Evolutionary conservation across 345 rosid species (phyloP).

Genomic region (Ceriops decandra): DNA sequence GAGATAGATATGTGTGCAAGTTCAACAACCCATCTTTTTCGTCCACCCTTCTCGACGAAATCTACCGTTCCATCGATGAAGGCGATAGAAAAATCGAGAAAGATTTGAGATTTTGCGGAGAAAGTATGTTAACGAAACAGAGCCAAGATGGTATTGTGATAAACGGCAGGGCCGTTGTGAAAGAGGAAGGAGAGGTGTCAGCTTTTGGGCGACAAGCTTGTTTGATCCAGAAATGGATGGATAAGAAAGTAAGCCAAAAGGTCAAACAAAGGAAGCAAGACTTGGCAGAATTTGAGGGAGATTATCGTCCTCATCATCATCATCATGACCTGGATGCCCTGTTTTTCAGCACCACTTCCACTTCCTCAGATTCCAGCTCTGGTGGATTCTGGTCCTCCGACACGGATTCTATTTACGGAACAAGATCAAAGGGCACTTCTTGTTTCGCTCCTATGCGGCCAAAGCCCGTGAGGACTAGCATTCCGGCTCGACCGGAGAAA

Average conservation of each 20-base stretch:
- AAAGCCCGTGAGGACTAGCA: constrained; percentile 40
- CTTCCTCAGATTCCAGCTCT: constrained; percentile 65
- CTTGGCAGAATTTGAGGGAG: constrained; percentile 30
- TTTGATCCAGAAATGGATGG: constrained; percentile 37
- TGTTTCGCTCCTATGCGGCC: constrained; percentile 36
- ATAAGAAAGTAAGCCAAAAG: constrained; percentile 21
- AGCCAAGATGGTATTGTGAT: constrained; percentile 10
- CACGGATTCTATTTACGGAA: constrained; percentile 40
- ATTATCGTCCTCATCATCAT: not conserved
- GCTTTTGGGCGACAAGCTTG: constrained; percentile 24
- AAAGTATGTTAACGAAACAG: constrained; percentile 28
- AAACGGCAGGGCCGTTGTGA: not conserved
- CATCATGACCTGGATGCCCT: constrained; percentile 40
- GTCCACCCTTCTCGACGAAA: constrained; percentile 72
- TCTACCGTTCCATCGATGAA: constrained; percentile 72
- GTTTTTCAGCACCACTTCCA: constrained; percentile 58
- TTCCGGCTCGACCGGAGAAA: constrained; percentile 22
- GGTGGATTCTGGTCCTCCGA: constrained; percentile 73
- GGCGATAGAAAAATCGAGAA: constrained; percentile 19
- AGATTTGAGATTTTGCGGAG: constrained; percentile 35
- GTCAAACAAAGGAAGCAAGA: constrained; percentile 14
- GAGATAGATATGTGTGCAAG: constrained; percentile 16
- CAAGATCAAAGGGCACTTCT: constrained; percentile 31
- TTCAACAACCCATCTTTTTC: constrained; percentile 66
- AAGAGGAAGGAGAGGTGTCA: constrained; percentile 15